Conservation (phyloP, 345 rosid genomes). For the Durio zibethinus region DNA sequence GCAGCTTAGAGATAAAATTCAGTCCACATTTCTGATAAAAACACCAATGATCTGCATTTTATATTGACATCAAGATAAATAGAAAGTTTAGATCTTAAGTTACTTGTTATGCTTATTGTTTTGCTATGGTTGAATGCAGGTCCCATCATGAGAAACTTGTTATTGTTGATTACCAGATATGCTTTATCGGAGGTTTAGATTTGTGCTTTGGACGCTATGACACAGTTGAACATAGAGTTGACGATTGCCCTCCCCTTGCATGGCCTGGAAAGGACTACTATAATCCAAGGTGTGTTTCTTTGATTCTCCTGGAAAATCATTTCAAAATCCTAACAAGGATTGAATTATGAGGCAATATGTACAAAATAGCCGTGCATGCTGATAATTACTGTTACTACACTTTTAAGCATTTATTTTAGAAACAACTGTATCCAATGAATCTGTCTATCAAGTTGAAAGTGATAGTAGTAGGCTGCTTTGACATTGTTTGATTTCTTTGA, state of each 20-base stretch:
- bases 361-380: neutral
- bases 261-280: conserved; percentile 99
- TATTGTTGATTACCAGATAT: conserved; percentile 69
- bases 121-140: conserved; percentile 38
- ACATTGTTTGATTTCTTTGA: neutral
- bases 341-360: neutral
- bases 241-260: conserved; percentile 59
- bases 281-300: conserved; percentile 67
- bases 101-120: conserved; percentile 19
- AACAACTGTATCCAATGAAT: neutral
- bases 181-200: conserved; percentile 92
- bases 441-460: neutral
- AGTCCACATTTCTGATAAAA: neutral
- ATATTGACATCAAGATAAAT: neutral
- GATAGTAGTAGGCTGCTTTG: neutral
- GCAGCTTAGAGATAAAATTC: neutral
- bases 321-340: neutral
- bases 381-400: neutral
- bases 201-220: conserved; percentile 92
- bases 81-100: neutral
- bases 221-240: conserved; percentile 66
- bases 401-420: neutral
- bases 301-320: neutral
- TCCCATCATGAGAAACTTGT: conserved; percentile 96
- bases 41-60: neutral